phyloP scores from a whole-genome alignment of 768 basidiomycete genomes.

The Ramaria sp. region DNA sequence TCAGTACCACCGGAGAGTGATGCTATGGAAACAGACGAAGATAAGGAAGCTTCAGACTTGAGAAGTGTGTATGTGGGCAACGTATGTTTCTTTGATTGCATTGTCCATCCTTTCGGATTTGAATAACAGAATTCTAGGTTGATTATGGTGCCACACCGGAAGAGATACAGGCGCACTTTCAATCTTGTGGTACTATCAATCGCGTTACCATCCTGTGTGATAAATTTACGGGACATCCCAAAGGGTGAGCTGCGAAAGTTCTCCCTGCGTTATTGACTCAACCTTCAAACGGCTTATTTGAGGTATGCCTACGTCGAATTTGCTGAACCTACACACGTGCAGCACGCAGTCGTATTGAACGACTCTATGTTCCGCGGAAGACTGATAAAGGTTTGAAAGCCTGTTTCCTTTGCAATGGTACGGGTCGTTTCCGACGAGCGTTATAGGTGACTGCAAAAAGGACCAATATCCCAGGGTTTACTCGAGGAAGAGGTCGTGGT shows the following conservation, averaged over 20 bases:
- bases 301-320: constrained; percentile 99
- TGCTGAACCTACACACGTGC: constrained; percentile 83
- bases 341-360: constrained; percentile 86
- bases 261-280: constrained; percentile 1
- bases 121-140: constrained; percentile 43
- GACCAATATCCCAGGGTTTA: constrained; percentile 92
- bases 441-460: constrained; percentile 85
- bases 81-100: constrained; percentile 38
- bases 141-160: constrained; percentile 97
- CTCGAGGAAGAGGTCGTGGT: constrained; percentile 71
- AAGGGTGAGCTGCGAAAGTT: constrained; percentile 54
- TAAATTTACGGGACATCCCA: constrained; percentile 98
- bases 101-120: background rate
- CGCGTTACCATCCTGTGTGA: constrained; percentile 98
- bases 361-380: constrained; percentile 93
- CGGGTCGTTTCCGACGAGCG: background rate
- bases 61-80: constrained; percentile 95
- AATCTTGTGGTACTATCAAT: constrained; percentile 96
- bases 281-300: constrained; percentile 9
- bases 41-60: constrained; percentile 66
- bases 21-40: constrained; percentile 75
- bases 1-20: constrained; percentile 31
- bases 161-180: constrained; percentile 96
- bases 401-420: background rate
- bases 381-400: constrained; percentile 71